Conservation (phyloP, 768 basidiomycete genomes). For the Agaricus sinodeliciosus region DNA sequence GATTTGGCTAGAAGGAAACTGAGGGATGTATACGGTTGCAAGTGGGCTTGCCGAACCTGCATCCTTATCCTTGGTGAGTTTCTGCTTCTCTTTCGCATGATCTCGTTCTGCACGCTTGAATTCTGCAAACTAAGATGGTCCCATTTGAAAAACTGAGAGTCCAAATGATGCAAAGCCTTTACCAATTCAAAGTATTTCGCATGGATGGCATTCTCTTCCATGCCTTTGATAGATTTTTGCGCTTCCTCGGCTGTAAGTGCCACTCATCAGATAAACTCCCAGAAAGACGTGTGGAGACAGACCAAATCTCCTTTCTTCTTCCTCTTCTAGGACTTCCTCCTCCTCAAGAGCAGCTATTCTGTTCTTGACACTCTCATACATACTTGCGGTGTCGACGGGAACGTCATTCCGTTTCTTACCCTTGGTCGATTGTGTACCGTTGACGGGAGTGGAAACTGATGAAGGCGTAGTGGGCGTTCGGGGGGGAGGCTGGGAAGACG, state of each 20-base stretch:
- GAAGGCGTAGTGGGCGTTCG: constrained; percentile 15
- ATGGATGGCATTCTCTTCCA: constrained; percentile 79
- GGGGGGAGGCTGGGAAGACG: constrained; percentile 15
- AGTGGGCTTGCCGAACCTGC: constrained; percentile 43
- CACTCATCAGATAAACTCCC: constrained; percentile 14
- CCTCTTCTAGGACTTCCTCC: constrained; percentile 80
- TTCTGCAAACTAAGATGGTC: constrained; percentile 67
- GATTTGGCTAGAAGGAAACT: constrained; percentile 54
- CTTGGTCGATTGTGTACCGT: constrained; percentile 32
- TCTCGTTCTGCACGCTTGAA: constrained; percentile 82
- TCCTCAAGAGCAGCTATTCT: constrained; percentile 87
- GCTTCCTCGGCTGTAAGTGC: constrained; percentile 71
- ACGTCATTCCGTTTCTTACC: constrained; percentile 70
- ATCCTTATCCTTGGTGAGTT: constrained; percentile 86
- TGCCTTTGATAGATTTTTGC: constrained; percentile 75
- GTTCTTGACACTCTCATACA: constrained; percentile 86
- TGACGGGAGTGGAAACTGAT: constrained; percentile 21
- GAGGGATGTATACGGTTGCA: background rate
- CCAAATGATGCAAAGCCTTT: constrained; percentile 21
- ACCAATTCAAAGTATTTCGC: constrained; percentile 87
- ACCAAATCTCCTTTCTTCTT: constrained; percentile 80
- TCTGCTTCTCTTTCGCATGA: constrained; percentile 89
- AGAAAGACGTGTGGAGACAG: constrained; percentile 21
- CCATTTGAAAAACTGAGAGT: constrained; percentile 11
- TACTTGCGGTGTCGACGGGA: constrained; percentile 73